phyloP scores from a whole-genome alignment of 2,329 filamentous ascomycete genomes.

The Mycocentrospora acerina region DNA sequence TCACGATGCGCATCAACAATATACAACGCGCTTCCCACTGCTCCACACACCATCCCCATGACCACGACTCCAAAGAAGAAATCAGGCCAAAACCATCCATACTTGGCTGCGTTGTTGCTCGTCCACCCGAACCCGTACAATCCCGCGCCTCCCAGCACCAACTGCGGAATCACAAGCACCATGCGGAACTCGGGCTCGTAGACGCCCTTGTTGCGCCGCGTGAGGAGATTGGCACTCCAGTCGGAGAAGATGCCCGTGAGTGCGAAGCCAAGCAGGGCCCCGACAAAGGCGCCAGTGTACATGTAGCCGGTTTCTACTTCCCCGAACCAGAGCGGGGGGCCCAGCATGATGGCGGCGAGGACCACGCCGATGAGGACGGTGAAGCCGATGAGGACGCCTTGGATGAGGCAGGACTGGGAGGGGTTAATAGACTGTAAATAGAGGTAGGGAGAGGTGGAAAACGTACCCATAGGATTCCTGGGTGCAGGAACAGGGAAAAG shows the following conservation, averaged over 20 bases:
- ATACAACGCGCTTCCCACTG: constrained; percentile 82
- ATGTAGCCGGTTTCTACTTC: constrained; percentile 82
- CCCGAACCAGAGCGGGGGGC: constrained; percentile 78
- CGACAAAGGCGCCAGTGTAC: constrained; percentile 79
- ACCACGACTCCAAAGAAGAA: constrained; percentile 84
- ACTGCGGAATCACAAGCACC: constrained; percentile 77
- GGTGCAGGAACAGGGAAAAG: constrained; percentile 80
- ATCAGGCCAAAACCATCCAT: constrained; percentile 72
- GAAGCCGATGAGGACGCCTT: constrained; percentile 92
- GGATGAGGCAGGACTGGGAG: constrained; percentile 64
- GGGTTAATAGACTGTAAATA: constrained; percentile 5
- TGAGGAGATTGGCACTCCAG: constrained; percentile 68
- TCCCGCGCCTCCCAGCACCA: constrained; percentile 74
- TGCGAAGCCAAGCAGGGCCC: constrained; percentile 74
- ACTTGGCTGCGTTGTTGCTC: constrained; percentile 60
- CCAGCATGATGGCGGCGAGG: constrained; percentile 78
- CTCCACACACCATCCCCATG: constrained; percentile 87
- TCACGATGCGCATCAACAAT: constrained; percentile 87
- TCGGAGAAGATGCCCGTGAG: constrained; percentile 76
- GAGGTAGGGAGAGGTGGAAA: constrained; percentile 42
- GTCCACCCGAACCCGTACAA: constrained; percentile 84
- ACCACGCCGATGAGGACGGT: constrained; percentile 88
- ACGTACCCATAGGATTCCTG: constrained; percentile 73
- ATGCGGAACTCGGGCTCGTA: constrained; percentile 94
- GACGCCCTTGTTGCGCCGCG: constrained; percentile 72